Evolutionary conservation across 2,329 filamentous ascomycete genomes (phyloP).

Genomic region (Ophiocordyceps robertsii): DNA sequence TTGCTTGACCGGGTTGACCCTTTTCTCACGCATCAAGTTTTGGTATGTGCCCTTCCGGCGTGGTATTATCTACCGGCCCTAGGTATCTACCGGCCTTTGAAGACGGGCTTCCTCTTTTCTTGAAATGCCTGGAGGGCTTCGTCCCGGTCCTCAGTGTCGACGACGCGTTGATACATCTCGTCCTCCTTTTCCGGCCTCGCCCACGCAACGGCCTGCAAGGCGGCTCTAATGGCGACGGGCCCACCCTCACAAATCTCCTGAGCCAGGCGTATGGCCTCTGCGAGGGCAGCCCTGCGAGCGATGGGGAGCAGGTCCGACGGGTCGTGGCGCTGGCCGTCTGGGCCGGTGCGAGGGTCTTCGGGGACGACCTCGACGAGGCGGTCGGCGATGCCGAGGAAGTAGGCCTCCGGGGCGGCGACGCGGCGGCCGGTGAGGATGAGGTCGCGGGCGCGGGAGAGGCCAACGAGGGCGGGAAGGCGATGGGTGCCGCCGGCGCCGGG

Average conservation of each 20-base stretch:
- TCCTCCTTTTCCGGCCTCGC: slow-evolving; percentile 70
- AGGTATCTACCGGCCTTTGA: slow-evolving; percentile 33
- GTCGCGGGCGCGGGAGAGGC: slow-evolving; percentile 70
- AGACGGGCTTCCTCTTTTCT: slow-evolving; percentile 47
- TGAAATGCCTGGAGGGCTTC: slow-evolving; percentile 80
- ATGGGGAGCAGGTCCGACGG: slow-evolving; percentile 30
- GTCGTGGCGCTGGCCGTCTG: no score
- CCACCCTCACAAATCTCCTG: slow-evolving; percentile 81
- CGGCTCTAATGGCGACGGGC: slow-evolving; percentile 69
- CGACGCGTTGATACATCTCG: slow-evolving; percentile 70
- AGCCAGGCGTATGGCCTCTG: slow-evolving; percentile 66
- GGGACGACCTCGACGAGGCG: slow-evolving; percentile 70
- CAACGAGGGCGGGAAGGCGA: slow-evolving; percentile 71
- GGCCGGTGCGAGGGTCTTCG: slow-evolving; percentile 23
- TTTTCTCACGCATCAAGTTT: no score
- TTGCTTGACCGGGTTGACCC: no score
- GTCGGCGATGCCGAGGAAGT: slow-evolving; percentile 83
- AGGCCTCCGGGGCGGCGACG: slow-evolving; percentile 71
- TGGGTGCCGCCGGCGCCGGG: slow-evolving; percentile 90
- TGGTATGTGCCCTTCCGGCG: not conserved
- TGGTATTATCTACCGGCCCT: not conserved
- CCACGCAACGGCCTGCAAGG: slow-evolving; percentile 63
- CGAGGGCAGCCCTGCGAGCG: slow-evolving; percentile 55
- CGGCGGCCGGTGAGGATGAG: slow-evolving; percentile 82
- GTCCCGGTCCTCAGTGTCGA: slow-evolving; percentile 71